A percentile compares a stretch with the other conserved stretches of the same genome.
phyloP scores from a whole-genome alignment of 495 filamentous ascomycete species.

The Hypoxylon fuscum region DNA sequence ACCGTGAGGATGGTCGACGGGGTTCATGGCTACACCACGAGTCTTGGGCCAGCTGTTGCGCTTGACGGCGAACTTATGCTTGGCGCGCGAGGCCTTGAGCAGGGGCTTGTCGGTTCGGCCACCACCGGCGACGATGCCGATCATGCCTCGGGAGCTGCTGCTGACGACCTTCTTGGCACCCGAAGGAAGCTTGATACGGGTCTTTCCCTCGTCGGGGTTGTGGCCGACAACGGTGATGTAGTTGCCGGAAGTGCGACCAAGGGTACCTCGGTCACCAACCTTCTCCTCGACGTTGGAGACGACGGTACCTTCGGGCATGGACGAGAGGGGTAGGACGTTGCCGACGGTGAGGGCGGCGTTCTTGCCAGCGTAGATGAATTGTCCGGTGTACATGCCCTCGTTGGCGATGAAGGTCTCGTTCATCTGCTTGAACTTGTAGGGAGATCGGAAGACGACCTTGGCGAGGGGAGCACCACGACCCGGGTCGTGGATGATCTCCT shows the following conservation, averaged over 20 bases:
- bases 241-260: constrained; percentile 97
- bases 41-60: constrained; percentile 99
- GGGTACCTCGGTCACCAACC: constrained; percentile 91
- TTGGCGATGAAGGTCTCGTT: constrained; percentile 99
- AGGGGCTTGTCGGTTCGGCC: constrained; percentile 99
- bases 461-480: constrained; percentile 98
- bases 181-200: constrained; percentile 97
- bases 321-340: constrained; percentile 93
- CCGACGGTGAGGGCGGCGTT: constrained; percentile 93
- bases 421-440: constrained; percentile 87
- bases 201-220: constrained; percentile 99
- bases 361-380: constrained; percentile 99
- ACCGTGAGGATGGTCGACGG: constrained; percentile 99
- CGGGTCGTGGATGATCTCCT: constrained; percentile 99
- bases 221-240: constrained; percentile 99
- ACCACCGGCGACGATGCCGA: constrained; percentile 99
- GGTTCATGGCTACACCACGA: constrained; percentile 99
- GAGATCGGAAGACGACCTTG: constrained; percentile 93
- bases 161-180: constrained; percentile 99
- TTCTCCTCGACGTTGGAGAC: constrained; percentile 99
- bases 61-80: constrained; percentile 99
- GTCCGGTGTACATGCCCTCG: constrained; percentile 99
- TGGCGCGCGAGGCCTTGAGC: constrained; percentile 97
- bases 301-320: constrained; percentile 98
- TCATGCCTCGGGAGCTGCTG: constrained; percentile 93